A percentile compares a stretch with the other conserved stretches of the same genome.
phyloP scores from a whole-genome alignment of 176 grass and related monocot species.

The Poa pratensis region DNA sequence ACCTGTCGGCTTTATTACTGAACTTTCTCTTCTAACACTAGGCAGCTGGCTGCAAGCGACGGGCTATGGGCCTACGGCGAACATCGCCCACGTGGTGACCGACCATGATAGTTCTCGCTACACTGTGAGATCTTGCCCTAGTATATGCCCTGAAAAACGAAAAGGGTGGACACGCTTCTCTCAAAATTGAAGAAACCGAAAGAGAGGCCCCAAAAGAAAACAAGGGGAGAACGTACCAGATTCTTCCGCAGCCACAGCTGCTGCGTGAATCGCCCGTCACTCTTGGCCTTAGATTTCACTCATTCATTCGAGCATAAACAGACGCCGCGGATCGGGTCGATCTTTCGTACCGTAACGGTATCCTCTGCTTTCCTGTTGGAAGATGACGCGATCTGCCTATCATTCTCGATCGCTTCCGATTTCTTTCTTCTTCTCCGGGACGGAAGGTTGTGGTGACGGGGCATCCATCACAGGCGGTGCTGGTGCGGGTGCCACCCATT shows the following conservation, averaged over 20 bases:
- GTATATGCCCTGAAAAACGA: no score
- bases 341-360: neutral
- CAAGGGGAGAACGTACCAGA: no score
- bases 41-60: neutral
- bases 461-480: neutral
- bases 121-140: neutral
- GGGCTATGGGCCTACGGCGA: neutral
- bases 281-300: neutral
- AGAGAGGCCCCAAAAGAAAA: neutral
- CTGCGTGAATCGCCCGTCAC: neutral
- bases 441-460: neutral
- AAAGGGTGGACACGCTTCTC: neutral
- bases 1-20: no score
- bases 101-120: neutral
- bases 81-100: slow-evolving; percentile 8
- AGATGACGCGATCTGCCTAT: neutral
- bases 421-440: neutral
- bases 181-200: neutral
- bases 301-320: no score
- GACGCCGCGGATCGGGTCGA: neutral
- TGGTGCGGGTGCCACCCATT: neutral
- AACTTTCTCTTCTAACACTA: no score
- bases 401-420: neutral
- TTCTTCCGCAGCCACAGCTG: no score
- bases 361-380: neutral